Evolutionary conservation across 225 moss, liverwort and hornwort genomes (phyloP).

Genomic region (Climacium dendroides): DNA sequence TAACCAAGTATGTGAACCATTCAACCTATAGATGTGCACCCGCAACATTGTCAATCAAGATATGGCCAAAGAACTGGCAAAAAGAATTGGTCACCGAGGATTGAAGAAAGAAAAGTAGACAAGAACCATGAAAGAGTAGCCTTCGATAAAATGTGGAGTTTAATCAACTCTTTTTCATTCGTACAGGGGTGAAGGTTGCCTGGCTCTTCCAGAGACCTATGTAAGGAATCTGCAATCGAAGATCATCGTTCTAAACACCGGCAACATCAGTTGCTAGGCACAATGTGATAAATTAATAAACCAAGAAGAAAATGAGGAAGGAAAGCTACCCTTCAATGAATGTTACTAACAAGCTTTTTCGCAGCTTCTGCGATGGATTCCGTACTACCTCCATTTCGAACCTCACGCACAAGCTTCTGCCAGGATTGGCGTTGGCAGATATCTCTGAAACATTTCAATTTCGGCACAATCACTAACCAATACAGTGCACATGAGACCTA

Average conservation of each 20-base stretch:
- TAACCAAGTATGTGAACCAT: neutral
- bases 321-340: neutral
- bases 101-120: neutral
- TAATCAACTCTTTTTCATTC: neutral
- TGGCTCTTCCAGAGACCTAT: neutral
- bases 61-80: neutral
- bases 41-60: neutral
- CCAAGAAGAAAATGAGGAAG: neutral
- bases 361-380: constrained; percentile 59
- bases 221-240: neutral
- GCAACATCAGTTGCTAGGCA: neutral
- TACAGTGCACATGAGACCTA: neutral
- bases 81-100: neutral
- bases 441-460: constrained; percentile 30
- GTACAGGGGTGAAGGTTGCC: neutral
- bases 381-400: constrained; percentile 25
- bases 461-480: neutral
- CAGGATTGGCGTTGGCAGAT: constrained; percentile 56
- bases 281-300: neutral
- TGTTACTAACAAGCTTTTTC: constrained; percentile 27
- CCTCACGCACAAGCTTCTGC: constrained; percentile 43
- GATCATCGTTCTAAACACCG: neutral
- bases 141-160: neutral
- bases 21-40: neutral
- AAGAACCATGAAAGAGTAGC: neutral